Conservation (phyloP, 768 basidiomycete species). For the Imleria badia region DNA sequence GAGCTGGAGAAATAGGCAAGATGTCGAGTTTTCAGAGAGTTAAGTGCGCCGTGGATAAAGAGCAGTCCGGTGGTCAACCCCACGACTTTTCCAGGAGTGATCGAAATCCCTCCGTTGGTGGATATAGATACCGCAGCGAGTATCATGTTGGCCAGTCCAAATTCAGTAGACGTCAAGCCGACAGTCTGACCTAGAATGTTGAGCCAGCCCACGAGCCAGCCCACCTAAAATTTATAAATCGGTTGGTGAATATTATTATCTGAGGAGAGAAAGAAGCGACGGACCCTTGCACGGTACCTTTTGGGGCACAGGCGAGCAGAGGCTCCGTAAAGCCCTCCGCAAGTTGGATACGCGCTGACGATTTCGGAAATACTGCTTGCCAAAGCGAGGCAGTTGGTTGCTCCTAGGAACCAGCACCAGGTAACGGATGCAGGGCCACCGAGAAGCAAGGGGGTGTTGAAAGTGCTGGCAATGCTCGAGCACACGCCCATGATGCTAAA, state of each 20-base stretch:
- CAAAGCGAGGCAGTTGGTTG: conserved; percentile 28
- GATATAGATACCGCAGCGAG: conserved; percentile 27
- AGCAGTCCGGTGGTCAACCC: conserved; percentile 42
- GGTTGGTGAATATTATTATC: background rate
- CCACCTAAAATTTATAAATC: conserved; percentile 21
- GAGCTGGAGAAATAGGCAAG: conserved; percentile 34
- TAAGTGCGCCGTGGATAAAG: conserved; percentile 41
- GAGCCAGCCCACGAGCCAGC: conserved; percentile 36
- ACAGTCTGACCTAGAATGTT: conserved; percentile 26
- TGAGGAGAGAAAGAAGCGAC: conserved; percentile 7
- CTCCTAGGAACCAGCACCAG: conserved; percentile 37
- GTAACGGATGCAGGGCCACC: conserved; percentile 38
- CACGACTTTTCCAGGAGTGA: conserved; percentile 40
- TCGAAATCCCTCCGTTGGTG: conserved; percentile 33
- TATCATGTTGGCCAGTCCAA: conserved; percentile 38
- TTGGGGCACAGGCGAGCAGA: conserved; percentile 72
- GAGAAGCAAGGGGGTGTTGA: conserved; percentile 38
- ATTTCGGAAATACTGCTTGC: conserved; percentile 32
- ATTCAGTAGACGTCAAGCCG: conserved; percentile 35
- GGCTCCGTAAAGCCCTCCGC: conserved; percentile 56
- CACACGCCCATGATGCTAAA: conserved; percentile 38
- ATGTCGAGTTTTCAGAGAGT: conserved; percentile 43
- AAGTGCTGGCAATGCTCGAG: conserved; percentile 38
- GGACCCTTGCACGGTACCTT: conserved; percentile 60
- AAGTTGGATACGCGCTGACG: conserved; percentile 34